These are phyloP conservation scores for Penicillium sp. DNA, from an alignment of 2,329 filamentous ascomycete species.

Conservation along the genomic window DNA sequence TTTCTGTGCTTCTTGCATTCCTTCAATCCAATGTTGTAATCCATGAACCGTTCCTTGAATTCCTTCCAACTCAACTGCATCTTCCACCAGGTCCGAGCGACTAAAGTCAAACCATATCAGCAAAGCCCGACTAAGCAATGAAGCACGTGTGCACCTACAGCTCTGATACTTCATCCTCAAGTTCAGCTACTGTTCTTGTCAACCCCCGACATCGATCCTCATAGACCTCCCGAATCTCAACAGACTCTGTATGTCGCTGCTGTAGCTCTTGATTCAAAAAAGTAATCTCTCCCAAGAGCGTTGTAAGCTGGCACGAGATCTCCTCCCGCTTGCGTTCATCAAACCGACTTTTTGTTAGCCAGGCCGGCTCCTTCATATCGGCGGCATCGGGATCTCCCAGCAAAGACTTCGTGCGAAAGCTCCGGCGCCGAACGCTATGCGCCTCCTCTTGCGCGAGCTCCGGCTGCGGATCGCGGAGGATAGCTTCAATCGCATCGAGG, in stretches of 20 bases:
- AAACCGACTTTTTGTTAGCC: not conserved
- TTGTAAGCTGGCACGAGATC: constrained; percentile 18
- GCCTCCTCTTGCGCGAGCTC: constrained; percentile 2
- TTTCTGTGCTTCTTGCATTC: constrained; percentile 27
- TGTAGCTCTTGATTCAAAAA: constrained; percentile 26
- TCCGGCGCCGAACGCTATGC: not conserved
- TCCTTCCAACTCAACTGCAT: constrained; percentile 35
- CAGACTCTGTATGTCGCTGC: constrained; percentile 29
- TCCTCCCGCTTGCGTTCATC: constrained; percentile 1
- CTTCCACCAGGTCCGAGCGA: constrained; percentile 32
- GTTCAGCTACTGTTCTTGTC: constrained; percentile 58
- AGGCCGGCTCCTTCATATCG: not conserved
- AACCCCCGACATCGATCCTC: constrained; percentile 59
- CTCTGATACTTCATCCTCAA: constrained; percentile 60
- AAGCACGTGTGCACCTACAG: constrained; percentile 46
- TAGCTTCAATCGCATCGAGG: constrained; percentile 39
- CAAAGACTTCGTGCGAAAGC: not conserved
- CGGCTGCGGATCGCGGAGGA: constrained; percentile 25
- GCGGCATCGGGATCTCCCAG: not conserved
- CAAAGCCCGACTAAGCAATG: not conserved
- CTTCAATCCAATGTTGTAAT: constrained; percentile 33
- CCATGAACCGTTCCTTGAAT: constrained; percentile 38
- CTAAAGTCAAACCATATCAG: constrained; percentile 10
- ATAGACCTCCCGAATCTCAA: constrained; percentile 64
- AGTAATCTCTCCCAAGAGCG: constrained; percentile 27